Conservation (phyloP, 768 basidiomycete species). For the Symmetrospora coprosmae region DNA sequence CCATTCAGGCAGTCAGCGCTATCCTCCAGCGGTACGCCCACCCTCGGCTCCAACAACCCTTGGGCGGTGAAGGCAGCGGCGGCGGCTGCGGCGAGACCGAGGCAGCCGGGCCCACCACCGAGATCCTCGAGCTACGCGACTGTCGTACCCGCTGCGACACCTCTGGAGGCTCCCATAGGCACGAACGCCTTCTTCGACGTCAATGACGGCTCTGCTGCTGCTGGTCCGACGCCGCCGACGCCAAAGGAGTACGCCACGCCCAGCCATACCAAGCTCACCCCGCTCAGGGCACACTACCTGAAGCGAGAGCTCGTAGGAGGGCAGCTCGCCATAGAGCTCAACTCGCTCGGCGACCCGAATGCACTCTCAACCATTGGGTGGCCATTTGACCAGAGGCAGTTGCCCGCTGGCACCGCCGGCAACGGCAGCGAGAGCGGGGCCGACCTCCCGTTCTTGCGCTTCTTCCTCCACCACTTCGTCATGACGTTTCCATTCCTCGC, state of each 20-base stretch:
- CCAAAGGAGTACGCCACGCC: constrained; percentile 15
- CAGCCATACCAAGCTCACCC: constrained; percentile 45
- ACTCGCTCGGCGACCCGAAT: constrained; percentile 44
- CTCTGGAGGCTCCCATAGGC: no score
- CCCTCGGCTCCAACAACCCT: no score
- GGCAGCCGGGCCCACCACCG: no score
- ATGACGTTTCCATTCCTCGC: constrained; percentile 90
- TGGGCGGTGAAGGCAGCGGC: no score
- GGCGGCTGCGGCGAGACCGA: no score
- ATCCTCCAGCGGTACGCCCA: no score
- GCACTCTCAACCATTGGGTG: constrained; percentile 73
- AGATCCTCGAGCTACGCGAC: no score
- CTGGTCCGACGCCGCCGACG: no score
- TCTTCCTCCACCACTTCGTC: constrained; percentile 80
- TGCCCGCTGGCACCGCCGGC: not conserved
- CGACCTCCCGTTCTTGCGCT: constrained; percentile 76
- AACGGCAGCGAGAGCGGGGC: constrained; percentile 16
- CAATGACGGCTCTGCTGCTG: no score
- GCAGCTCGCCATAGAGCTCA: constrained; percentile 67
- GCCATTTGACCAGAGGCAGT: constrained; percentile 51
- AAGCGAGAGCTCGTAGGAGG: constrained; percentile 87
- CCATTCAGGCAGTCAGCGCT: no score
- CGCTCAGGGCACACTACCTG: constrained; percentile 89
- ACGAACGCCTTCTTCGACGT: no score
- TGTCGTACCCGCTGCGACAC: no score